Percentiles rank a stretch among this genome's conserved stretches.
These are phyloP conservation scores for Metarhizium robertsii DNA, from an alignment of 2,329 filamentous ascomycete species.

Conservation along the genomic window DNA sequence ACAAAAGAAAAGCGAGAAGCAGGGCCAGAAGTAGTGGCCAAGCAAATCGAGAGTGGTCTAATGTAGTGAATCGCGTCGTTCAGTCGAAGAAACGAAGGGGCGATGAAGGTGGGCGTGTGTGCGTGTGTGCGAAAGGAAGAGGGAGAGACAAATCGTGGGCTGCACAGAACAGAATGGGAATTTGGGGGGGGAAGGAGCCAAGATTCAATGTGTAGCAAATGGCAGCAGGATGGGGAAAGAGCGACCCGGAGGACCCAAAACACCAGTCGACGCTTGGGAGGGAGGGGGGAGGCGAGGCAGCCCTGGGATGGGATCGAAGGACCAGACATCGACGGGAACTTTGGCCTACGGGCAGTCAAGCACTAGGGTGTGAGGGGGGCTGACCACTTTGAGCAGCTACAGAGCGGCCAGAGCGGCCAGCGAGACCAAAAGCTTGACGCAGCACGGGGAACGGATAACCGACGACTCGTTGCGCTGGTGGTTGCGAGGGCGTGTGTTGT, in stretches of 20 bases:
- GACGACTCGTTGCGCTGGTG: neutral
- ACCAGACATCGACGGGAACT: neutral
- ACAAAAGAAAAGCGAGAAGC: constrained; percentile 10
- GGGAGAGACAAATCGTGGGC: constrained; percentile 20
- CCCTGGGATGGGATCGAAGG: neutral
- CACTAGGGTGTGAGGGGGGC: neutral
- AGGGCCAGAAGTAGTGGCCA: constrained; percentile 1
- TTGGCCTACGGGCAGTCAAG: neutral
- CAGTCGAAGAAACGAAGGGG: constrained; percentile 4
- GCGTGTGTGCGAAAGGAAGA: constrained; percentile 9
- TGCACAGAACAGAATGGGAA: constrained; percentile 18
- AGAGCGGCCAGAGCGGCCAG: neutral
- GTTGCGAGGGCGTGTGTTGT: no score
- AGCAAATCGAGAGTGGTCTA: neutral
- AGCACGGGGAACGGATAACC: neutral
- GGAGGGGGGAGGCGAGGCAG: neutral
- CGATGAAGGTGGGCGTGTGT: constrained; percentile 2
- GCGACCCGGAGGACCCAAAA: constrained; percentile 19
- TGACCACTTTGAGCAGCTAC: neutral
- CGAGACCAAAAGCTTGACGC: neutral
- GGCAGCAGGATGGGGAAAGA: constrained; percentile 22
- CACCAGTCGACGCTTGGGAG: neutral
- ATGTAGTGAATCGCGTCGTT: constrained; percentile 9
- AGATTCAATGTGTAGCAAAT: constrained; percentile 3
- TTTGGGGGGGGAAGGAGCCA: constrained; percentile 21